Evolutionary conservation across 305 asterid genomes (phyloP).

Genomic region (Fraxinus floribunda): DNA sequence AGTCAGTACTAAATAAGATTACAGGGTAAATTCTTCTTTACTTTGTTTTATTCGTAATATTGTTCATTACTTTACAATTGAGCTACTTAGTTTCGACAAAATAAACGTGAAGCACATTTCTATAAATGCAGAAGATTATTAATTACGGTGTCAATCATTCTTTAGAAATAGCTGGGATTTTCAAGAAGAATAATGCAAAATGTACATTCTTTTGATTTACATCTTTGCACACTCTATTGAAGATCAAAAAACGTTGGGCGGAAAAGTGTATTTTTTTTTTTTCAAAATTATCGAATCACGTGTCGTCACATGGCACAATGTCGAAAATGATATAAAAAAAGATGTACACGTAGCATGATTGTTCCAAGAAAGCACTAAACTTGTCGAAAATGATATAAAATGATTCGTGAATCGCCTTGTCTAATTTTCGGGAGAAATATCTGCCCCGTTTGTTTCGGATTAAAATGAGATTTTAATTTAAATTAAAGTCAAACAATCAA

Average conservation of each 20-base stretch:
- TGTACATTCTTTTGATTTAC: no score
- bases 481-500: not conserved
- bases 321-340: no score
- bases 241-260: no score
- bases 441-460: no score
- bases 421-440: no score
- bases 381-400: not conserved
- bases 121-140: conserved; percentile 17
- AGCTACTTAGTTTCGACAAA: conserved; percentile 16
- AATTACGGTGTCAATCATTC: conserved; percentile 27
- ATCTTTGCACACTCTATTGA: no score
- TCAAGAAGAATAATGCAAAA: not conserved
- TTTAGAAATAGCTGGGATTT: conserved; percentile 29
- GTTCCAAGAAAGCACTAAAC: not conserved
- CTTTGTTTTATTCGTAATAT: not conserved
- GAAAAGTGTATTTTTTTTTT: no score
- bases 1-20: not conserved
- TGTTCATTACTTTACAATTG: not conserved
- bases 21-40: no score
- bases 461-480: not conserved
- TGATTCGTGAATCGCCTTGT: no score
- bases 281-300: no score
- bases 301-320: no score
- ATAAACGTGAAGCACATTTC: conserved; percentile 9
- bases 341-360: no score